Conservation (phyloP, 495 filamentous ascomycete species). For the Staphylotrichum longicolle region DNA sequence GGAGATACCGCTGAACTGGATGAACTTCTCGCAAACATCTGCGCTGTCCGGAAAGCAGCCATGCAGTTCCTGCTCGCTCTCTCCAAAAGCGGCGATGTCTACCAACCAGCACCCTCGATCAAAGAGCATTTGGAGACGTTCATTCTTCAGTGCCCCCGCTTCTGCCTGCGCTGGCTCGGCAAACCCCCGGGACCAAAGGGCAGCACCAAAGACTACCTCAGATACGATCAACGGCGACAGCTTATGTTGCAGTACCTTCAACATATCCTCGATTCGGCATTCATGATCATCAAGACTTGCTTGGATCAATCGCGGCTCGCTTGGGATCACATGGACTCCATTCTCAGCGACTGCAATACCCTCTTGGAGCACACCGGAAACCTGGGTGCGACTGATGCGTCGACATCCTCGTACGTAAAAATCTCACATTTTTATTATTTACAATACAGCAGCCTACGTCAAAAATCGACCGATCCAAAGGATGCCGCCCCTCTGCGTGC, state of each 20-base stretch:
- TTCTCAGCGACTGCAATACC: conserved; percentile 53
- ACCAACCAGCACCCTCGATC: conserved; percentile 14
- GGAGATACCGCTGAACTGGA: conserved; percentile 66
- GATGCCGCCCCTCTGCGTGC: conserved; percentile 45
- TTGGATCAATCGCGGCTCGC: conserved; percentile 38
- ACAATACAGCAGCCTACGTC: conserved; percentile 45
- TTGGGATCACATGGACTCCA: conserved; percentile 54
- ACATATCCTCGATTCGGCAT: conserved; percentile 55
- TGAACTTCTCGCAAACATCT: conserved; percentile 64
- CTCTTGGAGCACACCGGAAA: conserved; percentile 51
- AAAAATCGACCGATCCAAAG: conserved; percentile 37
- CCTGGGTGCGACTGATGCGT: conserved; percentile 28
- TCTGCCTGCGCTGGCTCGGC: conserved; percentile 56
- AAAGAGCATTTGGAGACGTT: conserved; percentile 46
- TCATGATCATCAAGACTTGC: conserved; percentile 49
- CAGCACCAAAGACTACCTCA: conserved; percentile 49
- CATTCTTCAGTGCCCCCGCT: conserved; percentile 51
- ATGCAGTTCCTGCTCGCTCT: conserved; percentile 49
- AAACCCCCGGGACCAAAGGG: conserved; percentile 43
- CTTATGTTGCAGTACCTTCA: conserved; percentile 44
- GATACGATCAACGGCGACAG: conserved; percentile 56
- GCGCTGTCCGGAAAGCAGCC: conserved; percentile 58
- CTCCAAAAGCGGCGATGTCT: conserved; percentile 11
- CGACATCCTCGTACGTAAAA: conserved; percentile 51
- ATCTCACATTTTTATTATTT: conserved; percentile 80